Evolutionary conservation across 176 grass and related monocot genomes (phyloP).

Genomic region (Dactylis glomerata): DNA sequence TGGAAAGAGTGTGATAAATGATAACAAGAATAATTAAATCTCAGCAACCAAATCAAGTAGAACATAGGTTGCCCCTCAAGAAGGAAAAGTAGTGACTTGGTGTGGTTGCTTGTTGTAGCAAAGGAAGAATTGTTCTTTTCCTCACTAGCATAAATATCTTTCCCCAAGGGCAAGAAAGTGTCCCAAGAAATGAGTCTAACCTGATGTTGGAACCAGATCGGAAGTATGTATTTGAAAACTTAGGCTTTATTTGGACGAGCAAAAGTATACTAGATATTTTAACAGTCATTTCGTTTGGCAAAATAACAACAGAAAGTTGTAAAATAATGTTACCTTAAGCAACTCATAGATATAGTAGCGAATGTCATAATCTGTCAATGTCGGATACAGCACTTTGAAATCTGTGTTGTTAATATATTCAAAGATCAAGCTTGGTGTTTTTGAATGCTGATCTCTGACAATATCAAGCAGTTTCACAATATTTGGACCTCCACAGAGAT

Average conservation of each 20-base stretch:
- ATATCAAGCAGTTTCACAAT: conserved; percentile 93
- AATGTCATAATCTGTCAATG: conserved; percentile 98
- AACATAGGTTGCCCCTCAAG: not conserved
- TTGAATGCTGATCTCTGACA: conserved; percentile 93
- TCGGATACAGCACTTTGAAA: conserved; percentile 92
- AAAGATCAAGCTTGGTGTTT: conserved; percentile 97
- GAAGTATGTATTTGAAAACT: not conserved
- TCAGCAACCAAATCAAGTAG: not conserved
- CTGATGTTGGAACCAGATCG: not conserved
- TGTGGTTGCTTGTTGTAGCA: not conserved
- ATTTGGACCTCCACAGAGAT: conserved; percentile 94
- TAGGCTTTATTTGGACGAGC: not conserved
- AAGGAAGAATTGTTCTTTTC: not conserved
- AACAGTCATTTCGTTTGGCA: not conserved
- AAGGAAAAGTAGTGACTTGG: not conserved
- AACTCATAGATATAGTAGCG: conserved; percentile 95
- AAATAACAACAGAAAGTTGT: conserved; percentile 16
- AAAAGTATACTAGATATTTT: not conserved
- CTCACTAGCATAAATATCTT: not conserved
- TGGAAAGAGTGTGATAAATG: not conserved
- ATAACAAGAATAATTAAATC: not conserved
- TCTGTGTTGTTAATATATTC: conserved; percentile 98
- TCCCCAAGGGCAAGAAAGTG: not conserved
- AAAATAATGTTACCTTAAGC: conserved; percentile 64
- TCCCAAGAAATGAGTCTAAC: not conserved